Percentiles rank a stretch among this genome's conserved stretches.
Evolutionary conservation across 1,284 basidiomycete genomes (phyloP).

Genomic region (Leccinum huronense): DNA sequence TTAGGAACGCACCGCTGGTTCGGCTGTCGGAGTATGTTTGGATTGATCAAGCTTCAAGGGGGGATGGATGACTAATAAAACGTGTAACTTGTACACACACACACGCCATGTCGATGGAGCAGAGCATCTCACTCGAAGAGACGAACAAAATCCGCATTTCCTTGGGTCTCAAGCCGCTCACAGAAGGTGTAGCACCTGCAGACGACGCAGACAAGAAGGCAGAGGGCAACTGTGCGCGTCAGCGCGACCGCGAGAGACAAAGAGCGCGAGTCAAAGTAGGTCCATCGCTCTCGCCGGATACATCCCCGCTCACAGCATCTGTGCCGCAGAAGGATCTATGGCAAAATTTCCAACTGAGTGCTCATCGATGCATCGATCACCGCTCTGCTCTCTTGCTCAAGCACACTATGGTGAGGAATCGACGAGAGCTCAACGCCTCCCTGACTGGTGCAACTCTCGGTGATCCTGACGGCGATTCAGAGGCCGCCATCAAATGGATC

Average conservation of each 20-base stretch:
- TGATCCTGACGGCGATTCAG: slow-evolving; percentile 71
- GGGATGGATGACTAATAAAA: slow-evolving; percentile 25
- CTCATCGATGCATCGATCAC: slow-evolving; percentile 22
- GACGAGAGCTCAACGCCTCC: slow-evolving; percentile 84
- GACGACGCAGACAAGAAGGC: slow-evolving; percentile 77
- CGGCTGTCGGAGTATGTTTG: slow-evolving; percentile 10
- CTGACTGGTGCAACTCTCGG: slow-evolving; percentile 90
- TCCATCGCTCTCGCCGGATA: slow-evolving; percentile 14
- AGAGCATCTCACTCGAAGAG: slow-evolving; percentile 93
- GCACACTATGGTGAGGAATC: slow-evolving; percentile 78
- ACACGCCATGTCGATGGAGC: slow-evolving; percentile 65
- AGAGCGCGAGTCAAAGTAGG: slow-evolving; percentile 75
- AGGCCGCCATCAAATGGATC: slow-evolving; percentile 84
- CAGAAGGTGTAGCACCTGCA: slow-evolving; percentile 66
- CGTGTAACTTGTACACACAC: neutral
- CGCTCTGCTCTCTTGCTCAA: slow-evolving; percentile 46
- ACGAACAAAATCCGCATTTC: slow-evolving; percentile 96
- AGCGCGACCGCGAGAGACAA: slow-evolving; percentile 67
- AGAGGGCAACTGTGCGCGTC: slow-evolving; percentile 79
- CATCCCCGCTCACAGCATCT: slow-evolving; percentile 31
- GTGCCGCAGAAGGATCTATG: slow-evolving; percentile 63
- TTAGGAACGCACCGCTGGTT: slow-evolving; percentile 11
- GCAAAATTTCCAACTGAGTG: slow-evolving; percentile 88
- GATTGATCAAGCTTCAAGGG: too few relatives aligned
- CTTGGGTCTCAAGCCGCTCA: slow-evolving; percentile 91